Conservation (phyloP, 2,329 filamentous ascomycete genomes). For the Cercospora janseana region DNA sequence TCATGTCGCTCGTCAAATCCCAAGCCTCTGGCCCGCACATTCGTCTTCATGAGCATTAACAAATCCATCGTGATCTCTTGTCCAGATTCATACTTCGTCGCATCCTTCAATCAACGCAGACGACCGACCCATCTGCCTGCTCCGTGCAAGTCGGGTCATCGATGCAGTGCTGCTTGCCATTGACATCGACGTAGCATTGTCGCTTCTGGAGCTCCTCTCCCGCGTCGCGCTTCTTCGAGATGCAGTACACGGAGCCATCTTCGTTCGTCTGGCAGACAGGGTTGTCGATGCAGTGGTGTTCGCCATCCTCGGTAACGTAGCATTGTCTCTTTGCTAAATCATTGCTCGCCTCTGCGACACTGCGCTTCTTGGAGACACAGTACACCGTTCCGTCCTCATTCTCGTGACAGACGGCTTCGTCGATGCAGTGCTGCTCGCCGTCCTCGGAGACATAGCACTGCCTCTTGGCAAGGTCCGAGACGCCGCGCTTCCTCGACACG, state of each 20-base stretch:
- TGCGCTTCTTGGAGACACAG: not conserved
- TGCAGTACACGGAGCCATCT: not conserved
- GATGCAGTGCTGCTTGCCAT: conserved; percentile 19
- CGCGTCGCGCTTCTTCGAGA: not conserved
- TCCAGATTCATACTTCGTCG: too few relatives aligned
- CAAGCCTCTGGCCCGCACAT: too few relatives aligned
- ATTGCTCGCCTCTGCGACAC: not conserved
- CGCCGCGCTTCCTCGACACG: too few relatives aligned
- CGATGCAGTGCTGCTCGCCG: conserved; percentile 17
- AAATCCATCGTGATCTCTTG: too few relatives aligned
- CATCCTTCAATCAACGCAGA: too few relatives aligned
- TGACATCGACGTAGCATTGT: conserved; percentile 20
- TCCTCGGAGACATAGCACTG: conserved; percentile 20
- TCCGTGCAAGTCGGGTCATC: conserved; percentile 18
- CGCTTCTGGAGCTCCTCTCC: conserved; percentile 6
- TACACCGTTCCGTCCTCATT: not conserved
- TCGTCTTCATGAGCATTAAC: too few relatives aligned
- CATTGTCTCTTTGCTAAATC: too few relatives aligned
- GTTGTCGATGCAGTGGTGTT: too few relatives aligned
- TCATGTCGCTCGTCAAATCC: too few relatives aligned
- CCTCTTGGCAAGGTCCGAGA: conserved; percentile 15
- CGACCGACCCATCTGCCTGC: conserved; percentile 13
- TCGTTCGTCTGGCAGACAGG: too few relatives aligned
- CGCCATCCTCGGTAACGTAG: too few relatives aligned
- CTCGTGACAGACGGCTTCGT: conserved; percentile 14